phyloP scores from a whole-genome alignment of 2,329 filamentous ascomycete species.

The Ceratocystis cubensis region DNA sequence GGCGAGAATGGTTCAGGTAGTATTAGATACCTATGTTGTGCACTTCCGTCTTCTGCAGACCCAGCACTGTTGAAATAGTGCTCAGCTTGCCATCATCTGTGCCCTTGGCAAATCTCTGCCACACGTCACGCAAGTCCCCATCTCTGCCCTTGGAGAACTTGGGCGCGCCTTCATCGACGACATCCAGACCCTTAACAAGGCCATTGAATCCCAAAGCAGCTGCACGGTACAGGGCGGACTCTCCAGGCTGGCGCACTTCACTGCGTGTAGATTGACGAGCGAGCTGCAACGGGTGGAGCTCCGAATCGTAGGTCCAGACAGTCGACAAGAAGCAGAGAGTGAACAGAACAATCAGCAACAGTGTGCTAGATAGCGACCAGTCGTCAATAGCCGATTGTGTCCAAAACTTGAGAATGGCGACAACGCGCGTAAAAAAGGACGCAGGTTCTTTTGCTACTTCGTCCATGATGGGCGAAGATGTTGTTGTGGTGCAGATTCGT shows the following conservation, averaged over 20 bases:
- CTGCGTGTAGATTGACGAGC: constrained; percentile 70
- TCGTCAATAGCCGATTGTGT: constrained; percentile 57
- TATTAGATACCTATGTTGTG: constrained; percentile 46
- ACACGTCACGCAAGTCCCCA: constrained; percentile 84
- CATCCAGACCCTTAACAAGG: constrained; percentile 62
- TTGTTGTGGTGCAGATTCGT: neutral
- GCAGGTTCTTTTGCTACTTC: neutral
- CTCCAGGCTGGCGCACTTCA: constrained; percentile 66
- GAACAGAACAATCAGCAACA: constrained; percentile 52
- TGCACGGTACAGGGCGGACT: constrained; percentile 78
- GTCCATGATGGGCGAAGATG: neutral
- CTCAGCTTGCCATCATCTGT: constrained; percentile 56
- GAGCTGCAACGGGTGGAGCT: constrained; percentile 83
- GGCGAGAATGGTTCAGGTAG: neutral
- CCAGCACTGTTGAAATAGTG: constrained; percentile 66
- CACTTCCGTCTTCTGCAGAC: constrained; percentile 60
- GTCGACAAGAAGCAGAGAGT: constrained; percentile 59
- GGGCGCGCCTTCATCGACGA: constrained; percentile 66
- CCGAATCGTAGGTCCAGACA: constrained; percentile 62
- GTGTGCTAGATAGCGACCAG: constrained; percentile 17
- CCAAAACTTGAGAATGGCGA: constrained; percentile 56
- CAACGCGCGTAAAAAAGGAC: constrained; percentile 30
- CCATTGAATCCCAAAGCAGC: constrained; percentile 77
- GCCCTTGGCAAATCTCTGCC: constrained; percentile 57
- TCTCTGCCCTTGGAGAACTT: constrained; percentile 75